A percentile compares a stretch with the other conserved stretches of the same genome.
Evolutionary conservation across 164 flowering plant species (phyloP).

Genomic region (Annona cherimola): DNA sequence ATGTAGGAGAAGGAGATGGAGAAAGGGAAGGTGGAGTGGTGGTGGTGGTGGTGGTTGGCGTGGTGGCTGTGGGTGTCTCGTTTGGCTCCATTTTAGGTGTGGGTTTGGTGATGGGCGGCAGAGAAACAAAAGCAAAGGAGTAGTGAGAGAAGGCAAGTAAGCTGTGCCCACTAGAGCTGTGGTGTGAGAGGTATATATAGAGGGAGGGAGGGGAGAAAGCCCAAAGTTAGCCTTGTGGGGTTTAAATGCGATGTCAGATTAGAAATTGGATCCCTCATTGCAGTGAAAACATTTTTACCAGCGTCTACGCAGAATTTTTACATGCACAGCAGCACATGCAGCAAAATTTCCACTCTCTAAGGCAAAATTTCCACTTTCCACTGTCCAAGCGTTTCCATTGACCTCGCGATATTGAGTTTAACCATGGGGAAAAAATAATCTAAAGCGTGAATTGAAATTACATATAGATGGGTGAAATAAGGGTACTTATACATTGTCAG

Average conservation of each 20-base stretch:
- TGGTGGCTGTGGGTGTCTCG: slow-evolving; percentile 14
- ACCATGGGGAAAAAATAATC: too few relatives aligned
- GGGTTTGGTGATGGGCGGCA: not conserved
- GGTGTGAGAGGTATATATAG: not conserved
- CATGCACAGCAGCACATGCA: too few relatives aligned
- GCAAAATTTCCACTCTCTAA: too few relatives aligned
- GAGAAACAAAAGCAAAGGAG: not conserved
- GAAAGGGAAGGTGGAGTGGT: slow-evolving; percentile 1
- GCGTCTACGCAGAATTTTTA: not conserved
- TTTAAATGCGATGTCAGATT: not conserved
- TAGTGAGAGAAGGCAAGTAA: not conserved
- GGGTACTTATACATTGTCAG: too few relatives aligned
- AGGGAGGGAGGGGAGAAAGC: not conserved
- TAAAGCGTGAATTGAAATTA: too few relatives aligned
- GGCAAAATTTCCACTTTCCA: too few relatives aligned
- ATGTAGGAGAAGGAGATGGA: slow-evolving; percentile 11
- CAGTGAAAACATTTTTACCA: not conserved
- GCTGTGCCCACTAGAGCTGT: not conserved
- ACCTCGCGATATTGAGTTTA: too few relatives aligned
- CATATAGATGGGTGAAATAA: too few relatives aligned
- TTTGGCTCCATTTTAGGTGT: slow-evolving; percentile 12
- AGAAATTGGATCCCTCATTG: not conserved
- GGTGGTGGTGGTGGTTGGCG: slow-evolving; percentile 6
- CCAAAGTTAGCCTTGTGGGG: not conserved
- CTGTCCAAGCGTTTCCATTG: too few relatives aligned